Percentiles rank a stretch among this genome's conserved stretches.
Conservation (phyloP, 2,329 filamentous ascomycete species). For the Colletotrichum falcatum region DNA sequence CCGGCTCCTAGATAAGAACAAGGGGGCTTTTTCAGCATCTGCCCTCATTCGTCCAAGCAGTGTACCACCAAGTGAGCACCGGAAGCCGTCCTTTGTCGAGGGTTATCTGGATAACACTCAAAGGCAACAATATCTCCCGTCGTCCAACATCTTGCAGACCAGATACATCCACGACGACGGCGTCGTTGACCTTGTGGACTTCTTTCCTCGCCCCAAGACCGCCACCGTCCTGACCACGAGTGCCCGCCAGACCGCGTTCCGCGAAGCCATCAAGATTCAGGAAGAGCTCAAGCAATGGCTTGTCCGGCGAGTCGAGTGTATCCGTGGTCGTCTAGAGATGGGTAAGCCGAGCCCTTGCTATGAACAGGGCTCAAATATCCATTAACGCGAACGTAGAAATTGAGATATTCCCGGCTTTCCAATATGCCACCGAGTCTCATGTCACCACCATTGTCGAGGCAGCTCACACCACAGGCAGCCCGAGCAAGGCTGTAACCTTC, state of each 20-base stretch:
- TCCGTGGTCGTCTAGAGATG: constrained; percentile 73
- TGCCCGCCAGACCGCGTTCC: constrained; percentile 63
- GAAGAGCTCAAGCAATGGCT: constrained; percentile 78
- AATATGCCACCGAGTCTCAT: constrained; percentile 75
- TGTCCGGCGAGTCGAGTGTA: constrained; percentile 78
- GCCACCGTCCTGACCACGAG: constrained; percentile 61
- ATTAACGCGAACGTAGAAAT: constrained; percentile 60
- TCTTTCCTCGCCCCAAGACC: constrained; percentile 78
- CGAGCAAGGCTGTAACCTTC: constrained; percentile 74
- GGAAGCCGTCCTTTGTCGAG: background rate
- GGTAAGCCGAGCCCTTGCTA: constrained; percentile 51
- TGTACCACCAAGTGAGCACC: constrained; percentile 71
- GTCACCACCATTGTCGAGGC: constrained; percentile 66
- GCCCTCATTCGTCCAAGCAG: constrained; percentile 61
- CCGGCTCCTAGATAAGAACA: constrained; percentile 78
- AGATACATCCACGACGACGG: constrained; percentile 82
- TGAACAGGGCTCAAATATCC: accelerated
- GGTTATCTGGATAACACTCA: background rate
- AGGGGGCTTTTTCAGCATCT: constrained; percentile 80
- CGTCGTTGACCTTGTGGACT: constrained; percentile 79
- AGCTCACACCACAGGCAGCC: constrained; percentile 53
- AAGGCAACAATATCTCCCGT: constrained; percentile 78
- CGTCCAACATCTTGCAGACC: constrained; percentile 80
- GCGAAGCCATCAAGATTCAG: constrained; percentile 65
- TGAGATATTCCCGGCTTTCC: constrained; percentile 79